A percentile compares a stretch with the other conserved stretches of the same genome.
phyloP scores from a whole-genome alignment of 306 rosid species.

The Quercus cerris region DNA sequence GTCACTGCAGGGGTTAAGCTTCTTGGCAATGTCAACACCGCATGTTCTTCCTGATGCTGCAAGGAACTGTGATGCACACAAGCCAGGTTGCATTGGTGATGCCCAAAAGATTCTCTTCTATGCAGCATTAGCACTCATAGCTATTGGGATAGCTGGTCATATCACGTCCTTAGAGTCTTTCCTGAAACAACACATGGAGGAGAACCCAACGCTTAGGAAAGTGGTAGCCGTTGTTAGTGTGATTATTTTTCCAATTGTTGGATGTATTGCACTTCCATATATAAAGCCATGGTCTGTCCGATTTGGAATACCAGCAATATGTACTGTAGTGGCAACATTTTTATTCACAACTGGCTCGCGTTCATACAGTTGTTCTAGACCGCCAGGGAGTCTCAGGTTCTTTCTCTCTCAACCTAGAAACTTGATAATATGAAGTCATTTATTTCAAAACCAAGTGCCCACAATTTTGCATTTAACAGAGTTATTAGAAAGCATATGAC shows the following conservation, averaged over 20 bases:
- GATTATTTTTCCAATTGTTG: slow-evolving; percentile 6
- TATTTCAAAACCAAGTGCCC: too few relatives aligned
- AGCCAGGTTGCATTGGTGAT: neutral
- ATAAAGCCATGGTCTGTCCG: slow-evolving; percentile 29
- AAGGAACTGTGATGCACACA: neutral
- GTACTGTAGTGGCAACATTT: slow-evolving; percentile 9
- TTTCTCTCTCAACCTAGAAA: too few relatives aligned
- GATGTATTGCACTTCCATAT: too few relatives aligned
- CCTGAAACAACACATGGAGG: neutral
- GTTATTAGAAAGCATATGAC: too few relatives aligned
- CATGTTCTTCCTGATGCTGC: neutral
- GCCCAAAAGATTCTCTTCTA: neutral
- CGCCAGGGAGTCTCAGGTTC: too few relatives aligned
- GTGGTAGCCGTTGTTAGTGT: neutral
- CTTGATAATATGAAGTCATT: too few relatives aligned
- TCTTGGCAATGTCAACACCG: slow-evolving; percentile 9
- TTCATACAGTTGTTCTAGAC: too few relatives aligned
- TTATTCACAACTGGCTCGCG: slow-evolving; percentile 19
- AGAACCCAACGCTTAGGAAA: neutral
- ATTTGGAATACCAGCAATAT: slow-evolving; percentile 25
- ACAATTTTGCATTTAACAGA: too few relatives aligned
- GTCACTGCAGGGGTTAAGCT: slow-evolving; percentile 11
- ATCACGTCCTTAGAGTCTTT: neutral
- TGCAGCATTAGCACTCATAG: slow-evolving; percentile 1
- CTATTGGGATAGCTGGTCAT: neutral